Evolutionary conservation across 441 rosid species (phyloP).

Genomic region (Syzygium syzygioides): DNA sequence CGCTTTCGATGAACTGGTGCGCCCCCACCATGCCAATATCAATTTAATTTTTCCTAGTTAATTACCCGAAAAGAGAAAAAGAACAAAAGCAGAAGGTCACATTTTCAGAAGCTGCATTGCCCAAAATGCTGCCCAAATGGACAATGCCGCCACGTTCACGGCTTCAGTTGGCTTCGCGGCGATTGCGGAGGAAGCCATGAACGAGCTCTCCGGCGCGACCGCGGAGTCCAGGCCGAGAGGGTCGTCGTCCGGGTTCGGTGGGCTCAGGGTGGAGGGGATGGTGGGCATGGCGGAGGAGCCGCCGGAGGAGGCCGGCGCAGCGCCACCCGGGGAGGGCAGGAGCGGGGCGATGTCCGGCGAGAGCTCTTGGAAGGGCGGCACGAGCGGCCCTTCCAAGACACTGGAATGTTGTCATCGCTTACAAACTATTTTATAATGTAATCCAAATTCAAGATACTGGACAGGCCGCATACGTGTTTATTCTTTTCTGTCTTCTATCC

Average conservation of each 20-base stretch:
- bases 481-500: no score
- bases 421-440: no score
- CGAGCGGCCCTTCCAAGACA: no score
- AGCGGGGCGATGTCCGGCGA: conserved; percentile 85
- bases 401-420: no score
- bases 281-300: conserved; percentile 50
- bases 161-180: conserved; percentile 5
- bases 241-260: conserved; percentile 46
- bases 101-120: conserved; percentile 17
- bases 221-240: conserved; percentile 40
- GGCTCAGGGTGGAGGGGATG: conserved; percentile 69
- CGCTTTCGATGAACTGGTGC: not conserved
- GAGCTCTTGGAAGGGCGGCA: conserved; percentile 33
- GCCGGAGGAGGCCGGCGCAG: not conserved
- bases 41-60: not conserved
- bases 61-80: not conserved
- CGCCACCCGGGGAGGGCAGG: conserved; percentile 52
- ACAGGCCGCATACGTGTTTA: no score
- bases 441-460: no score
- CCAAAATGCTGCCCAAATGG: conserved; percentile 18
- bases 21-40: not conserved
- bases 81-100: not conserved
- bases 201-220: conserved; percentile 36
- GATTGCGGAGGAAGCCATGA: conserved; percentile 33
- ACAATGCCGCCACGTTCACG: conserved; percentile 2